phyloP scores from a whole-genome alignment of 257 asterid species.

The Solanum clarkiae region DNA sequence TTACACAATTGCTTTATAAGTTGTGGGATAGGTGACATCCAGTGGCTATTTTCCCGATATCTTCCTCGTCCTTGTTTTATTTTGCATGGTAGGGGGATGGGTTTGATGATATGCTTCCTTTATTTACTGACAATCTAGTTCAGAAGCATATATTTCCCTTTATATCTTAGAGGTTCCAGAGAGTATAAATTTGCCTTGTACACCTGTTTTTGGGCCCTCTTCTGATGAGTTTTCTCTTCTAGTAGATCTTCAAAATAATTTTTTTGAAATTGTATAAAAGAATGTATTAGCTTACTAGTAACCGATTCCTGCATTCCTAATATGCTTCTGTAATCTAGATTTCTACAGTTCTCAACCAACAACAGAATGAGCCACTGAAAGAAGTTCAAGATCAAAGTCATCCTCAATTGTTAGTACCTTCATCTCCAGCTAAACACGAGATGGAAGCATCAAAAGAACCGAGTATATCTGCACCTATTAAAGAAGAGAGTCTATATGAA shows the following conservation, averaged over 20 bases:
- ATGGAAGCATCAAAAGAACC: slow-evolving; percentile 2
- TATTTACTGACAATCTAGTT: neutral
- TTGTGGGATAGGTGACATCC: neutral
- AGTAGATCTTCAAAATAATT: neutral
- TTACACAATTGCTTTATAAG: neutral
- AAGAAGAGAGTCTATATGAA: slow-evolving; percentile 13
- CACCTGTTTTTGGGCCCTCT: neutral
- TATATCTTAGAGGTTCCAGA: neutral
- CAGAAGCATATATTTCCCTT: neutral
- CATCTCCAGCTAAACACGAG: slow-evolving; percentile 27
- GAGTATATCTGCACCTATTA: slow-evolving; percentile 18
- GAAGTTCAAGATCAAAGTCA: slow-evolving; percentile 40
- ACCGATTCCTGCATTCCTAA: slow-evolving; percentile 3
- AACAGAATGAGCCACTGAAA: slow-evolving; percentile 23
- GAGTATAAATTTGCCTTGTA: neutral
- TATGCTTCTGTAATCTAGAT: slow-evolving; percentile 22
- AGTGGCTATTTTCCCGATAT: neutral
- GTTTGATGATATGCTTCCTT: neutral
- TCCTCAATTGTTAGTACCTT: slow-evolving; percentile 29
- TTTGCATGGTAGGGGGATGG: neutral
- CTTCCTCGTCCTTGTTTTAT: neutral
- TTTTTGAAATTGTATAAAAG: neutral
- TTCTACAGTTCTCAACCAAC: slow-evolving; percentile 37
- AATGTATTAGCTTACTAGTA: neutral
- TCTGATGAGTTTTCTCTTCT: neutral